phyloP scores from a whole-genome alignment of 176 grass and related monocot genomes.

The Urochloa ruziziensis region DNA sequence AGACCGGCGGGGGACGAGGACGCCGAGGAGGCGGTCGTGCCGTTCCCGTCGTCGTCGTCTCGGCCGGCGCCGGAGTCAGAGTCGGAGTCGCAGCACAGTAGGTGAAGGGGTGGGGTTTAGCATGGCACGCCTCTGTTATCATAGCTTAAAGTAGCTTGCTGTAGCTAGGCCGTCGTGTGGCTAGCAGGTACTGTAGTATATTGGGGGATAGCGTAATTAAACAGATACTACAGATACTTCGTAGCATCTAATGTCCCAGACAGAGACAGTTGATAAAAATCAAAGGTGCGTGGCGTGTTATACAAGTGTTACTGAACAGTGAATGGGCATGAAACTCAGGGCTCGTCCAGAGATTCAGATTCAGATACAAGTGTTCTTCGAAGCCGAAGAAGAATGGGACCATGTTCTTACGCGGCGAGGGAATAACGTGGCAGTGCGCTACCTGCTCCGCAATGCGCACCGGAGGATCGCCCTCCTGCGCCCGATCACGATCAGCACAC shows the following conservation, averaged over 20 bases:
- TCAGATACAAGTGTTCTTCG: neutral
- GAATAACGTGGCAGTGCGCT: too few species aligned
- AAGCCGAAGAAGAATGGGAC: too few species aligned
- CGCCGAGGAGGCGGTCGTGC: constrained; percentile 16
- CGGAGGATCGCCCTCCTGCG: too few species aligned
- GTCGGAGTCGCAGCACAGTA: neutral
- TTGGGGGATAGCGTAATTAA: neutral
- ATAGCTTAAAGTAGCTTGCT: neutral
- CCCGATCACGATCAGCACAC: too few species aligned
- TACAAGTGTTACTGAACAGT: neutral
- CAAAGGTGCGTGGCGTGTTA: neutral
- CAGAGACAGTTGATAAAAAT: too few species aligned
- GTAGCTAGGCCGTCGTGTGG: neutral
- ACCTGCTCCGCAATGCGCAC: too few species aligned
- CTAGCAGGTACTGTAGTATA: neutral
- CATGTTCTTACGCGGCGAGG: too few species aligned
- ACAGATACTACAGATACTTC: too few species aligned
- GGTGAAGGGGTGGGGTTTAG: neutral
- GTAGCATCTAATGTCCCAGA: too few species aligned
- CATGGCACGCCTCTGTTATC: neutral
- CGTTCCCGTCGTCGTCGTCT: neutral
- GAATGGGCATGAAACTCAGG: neutral
- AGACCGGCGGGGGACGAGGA: neutral
- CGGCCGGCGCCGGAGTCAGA: neutral
- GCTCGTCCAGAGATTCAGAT: neutral